phyloP scores from a whole-genome alignment of 306 rosid species.

The Corylus avellana region DNA sequence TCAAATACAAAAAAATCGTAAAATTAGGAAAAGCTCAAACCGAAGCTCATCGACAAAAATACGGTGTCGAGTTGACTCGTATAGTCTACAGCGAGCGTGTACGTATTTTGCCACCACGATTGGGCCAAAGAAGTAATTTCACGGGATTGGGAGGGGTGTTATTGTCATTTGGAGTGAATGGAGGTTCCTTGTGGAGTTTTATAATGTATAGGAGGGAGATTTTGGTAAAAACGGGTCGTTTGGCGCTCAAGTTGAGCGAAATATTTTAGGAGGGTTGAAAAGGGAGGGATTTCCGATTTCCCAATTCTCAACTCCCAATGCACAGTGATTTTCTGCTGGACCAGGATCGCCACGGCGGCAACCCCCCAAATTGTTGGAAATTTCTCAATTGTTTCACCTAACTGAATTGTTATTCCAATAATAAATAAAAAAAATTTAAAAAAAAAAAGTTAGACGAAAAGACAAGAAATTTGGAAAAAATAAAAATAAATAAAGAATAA shows the following conservation, averaged over 20 bases:
- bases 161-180: conserved; percentile 1
- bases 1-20: no score
- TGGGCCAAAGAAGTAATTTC: background rate
- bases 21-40: no score
- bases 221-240: conserved; percentile 14
- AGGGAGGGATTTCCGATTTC: conserved; percentile 9
- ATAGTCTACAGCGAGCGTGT: background rate
- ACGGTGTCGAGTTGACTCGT: background rate
- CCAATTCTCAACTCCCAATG: background rate
- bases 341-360: background rate
- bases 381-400: no score
- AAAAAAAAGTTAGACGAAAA: no score
- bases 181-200: background rate
- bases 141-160: conserved; percentile 4
- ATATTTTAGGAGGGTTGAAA: conserved; percentile 8
- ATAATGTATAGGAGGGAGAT: background rate
- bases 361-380: background rate
- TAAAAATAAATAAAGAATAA: no score
- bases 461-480: no score
- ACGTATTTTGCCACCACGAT: background rate
- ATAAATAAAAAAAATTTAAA: no score
- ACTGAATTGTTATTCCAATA: no score
- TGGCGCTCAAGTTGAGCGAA: conserved; percentile 41
- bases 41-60: background rate
- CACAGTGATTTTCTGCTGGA: conserved; percentile 12